Percentiles rank a stretch among this genome's conserved stretches.
Conservation (phyloP, 768 basidiomycete species). For the Gloeophyllum trabeum region DNA sequence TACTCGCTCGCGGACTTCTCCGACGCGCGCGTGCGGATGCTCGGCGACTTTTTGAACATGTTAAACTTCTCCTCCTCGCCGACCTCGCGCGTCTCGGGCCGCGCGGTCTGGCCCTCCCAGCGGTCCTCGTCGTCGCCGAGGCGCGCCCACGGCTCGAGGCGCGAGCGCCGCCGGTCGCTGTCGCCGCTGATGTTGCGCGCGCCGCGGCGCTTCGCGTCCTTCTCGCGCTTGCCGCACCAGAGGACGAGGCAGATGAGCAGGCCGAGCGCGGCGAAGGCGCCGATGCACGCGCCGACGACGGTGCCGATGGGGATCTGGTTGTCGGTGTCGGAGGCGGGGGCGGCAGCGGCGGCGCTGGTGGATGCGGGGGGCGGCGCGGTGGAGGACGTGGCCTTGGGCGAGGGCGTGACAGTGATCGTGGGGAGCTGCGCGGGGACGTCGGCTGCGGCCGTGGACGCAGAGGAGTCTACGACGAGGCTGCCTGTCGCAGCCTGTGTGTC, state of each 20-base stretch:
- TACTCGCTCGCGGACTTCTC: slow-evolving; percentile 14
- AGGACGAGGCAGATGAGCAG: background rate
- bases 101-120: background rate
- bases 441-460: no score
- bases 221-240: background rate
- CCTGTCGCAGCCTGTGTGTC: no score
- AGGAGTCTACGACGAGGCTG: no score
- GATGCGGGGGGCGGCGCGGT: background rate
- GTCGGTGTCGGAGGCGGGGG: background rate
- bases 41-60: slow-evolving; percentile 43
- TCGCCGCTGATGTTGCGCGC: background rate
- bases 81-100: no score
- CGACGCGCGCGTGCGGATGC: slow-evolving; percentile 40
- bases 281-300: background rate
- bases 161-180: background rate
- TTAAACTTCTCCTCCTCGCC: background rate
- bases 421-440: no score
- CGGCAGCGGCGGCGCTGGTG: background rate
- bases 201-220: background rate
- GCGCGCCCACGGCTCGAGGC: background rate
- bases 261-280: background rate
- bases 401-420: background rate
- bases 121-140: background rate
- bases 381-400: background rate
- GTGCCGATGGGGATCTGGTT: background rate